These are phyloP conservation scores for Beta macrorhiza DNA, from an alignment of 179 eudicot genomes.

Conservation along the genomic window DNA sequence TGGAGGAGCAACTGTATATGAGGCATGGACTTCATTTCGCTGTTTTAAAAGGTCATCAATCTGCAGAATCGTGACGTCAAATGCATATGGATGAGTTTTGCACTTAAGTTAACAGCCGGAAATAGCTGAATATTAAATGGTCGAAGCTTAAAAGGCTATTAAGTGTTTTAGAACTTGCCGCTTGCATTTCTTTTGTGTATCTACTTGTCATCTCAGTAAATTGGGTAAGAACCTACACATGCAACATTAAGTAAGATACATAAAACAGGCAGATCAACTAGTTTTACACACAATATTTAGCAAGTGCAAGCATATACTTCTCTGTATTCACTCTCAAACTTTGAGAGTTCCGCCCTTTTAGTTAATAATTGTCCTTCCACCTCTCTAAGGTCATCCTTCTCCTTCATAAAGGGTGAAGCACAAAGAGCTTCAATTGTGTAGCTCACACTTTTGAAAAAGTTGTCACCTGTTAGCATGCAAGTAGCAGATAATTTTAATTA, in stretches of 20 bases:
- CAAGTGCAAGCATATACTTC: slow-evolving; percentile 49
- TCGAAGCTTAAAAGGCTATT: neutral
- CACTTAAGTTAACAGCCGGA: neutral
- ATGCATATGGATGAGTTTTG: neutral
- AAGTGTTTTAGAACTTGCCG: slow-evolving; percentile 44
- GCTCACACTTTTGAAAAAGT: slow-evolving; percentile 86
- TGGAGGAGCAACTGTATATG: slow-evolving; percentile 59
- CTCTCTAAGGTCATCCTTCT: slow-evolving; percentile 75
- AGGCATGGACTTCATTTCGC: slow-evolving; percentile 74
- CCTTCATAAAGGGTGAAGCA: slow-evolving; percentile 62
- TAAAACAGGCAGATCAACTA: neutral
- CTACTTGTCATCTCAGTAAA: slow-evolving; percentile 94
- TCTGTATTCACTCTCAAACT: slow-evolving; percentile 92
- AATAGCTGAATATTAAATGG: neutral
- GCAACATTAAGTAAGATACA: slow-evolving; percentile 10
- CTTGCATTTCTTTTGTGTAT: slow-evolving; percentile 89
- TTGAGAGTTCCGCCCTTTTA: slow-evolving; percentile 80
- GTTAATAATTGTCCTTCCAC: slow-evolving; percentile 78
- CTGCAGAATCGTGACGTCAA: slow-evolving; percentile 37
- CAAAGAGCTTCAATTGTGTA: slow-evolving; percentile 84
- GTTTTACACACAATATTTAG: neutral
- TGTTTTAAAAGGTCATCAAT: slow-evolving; percentile 80
- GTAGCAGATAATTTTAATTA: neutral
- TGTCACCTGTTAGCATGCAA: slow-evolving; percentile 60
- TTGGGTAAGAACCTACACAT: slow-evolving; percentile 74